Evolutionary conservation across 805 yeast species (phyloP).

Genomic region (Lipomyces oligophaga): DNA sequence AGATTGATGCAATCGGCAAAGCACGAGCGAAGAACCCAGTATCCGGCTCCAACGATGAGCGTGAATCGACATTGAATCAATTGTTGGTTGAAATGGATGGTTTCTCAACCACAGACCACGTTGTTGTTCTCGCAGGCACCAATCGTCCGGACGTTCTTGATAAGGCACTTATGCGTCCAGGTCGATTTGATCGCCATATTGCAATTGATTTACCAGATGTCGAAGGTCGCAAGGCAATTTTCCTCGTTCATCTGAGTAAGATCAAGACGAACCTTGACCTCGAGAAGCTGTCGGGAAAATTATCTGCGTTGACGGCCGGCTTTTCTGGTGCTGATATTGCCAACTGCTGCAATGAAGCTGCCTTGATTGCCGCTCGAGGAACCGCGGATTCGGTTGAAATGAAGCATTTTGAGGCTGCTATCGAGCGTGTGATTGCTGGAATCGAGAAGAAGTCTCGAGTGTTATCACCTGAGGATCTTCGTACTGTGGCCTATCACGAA

Average conservation of each 20-base stretch:
- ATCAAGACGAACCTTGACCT: constrained; percentile 56
- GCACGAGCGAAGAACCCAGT: constrained; percentile 55
- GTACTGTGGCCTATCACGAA: constrained; percentile 92
- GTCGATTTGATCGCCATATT: constrained; percentile 94
- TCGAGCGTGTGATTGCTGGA: constrained; percentile 96
- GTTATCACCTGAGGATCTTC: constrained; percentile 79
- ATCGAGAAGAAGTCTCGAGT: constrained; percentile 84
- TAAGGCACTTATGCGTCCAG: constrained; percentile 91
- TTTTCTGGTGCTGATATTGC: constrained; percentile 99
- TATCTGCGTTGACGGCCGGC: constrained; percentile 96
- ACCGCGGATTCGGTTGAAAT: constrained; percentile 66
- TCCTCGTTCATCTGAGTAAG: constrained; percentile 75
- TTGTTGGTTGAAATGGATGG: constrained; percentile 99
- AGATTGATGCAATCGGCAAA: constrained; percentile 98
- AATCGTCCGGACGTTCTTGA: constrained; percentile 93
- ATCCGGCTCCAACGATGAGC: constrained; percentile 74
- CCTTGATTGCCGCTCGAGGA: constrained; percentile 89
- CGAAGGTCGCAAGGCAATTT: constrained; percentile 91
- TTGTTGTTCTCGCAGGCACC: constrained; percentile 96
- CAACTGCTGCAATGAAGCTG: constrained; percentile 95
- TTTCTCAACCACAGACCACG: constrained; percentile 82
- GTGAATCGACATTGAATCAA: constrained; percentile 94
- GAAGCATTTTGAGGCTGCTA: constrained; percentile 88
- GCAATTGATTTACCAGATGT: constrained; percentile 89
- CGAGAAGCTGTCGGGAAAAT: constrained; percentile 68